These are phyloP conservation scores for Spatholobus suberectus DNA, from an alignment of 306 rosid species.

Conservation along the genomic window DNA sequence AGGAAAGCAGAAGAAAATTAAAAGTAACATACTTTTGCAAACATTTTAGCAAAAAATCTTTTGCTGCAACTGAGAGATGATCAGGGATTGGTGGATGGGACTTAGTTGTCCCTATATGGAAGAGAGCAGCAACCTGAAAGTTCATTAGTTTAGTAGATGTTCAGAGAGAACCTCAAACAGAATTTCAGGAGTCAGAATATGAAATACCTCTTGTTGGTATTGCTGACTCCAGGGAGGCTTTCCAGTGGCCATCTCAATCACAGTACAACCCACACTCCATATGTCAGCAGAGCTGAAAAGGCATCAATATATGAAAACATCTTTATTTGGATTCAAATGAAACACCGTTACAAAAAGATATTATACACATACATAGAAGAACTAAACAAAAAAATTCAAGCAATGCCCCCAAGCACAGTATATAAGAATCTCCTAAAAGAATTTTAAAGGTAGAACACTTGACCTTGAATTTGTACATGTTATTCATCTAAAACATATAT, in stretches of 20 bases:
- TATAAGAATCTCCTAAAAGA: constrained; percentile 6
- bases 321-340: constrained; percentile 35
- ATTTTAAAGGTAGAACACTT: constrained; percentile 7
- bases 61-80: constrained; percentile 82
- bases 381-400: background rate
- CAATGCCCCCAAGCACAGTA: constrained; percentile 18
- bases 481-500: background rate
- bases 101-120: constrained; percentile 95
- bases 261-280: constrained; percentile 99
- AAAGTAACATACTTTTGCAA: constrained; percentile 76
- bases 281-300: constrained; percentile 94
- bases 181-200: constrained; percentile 32
- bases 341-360: constrained; percentile 1
- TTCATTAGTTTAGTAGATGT: constrained; percentile 49
- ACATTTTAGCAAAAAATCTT: constrained; percentile 94
- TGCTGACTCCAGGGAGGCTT: constrained; percentile 99
- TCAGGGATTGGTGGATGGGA: constrained; percentile 99
- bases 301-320: constrained; percentile 35
- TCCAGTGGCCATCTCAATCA: constrained; percentile 99
- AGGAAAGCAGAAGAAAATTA: constrained; percentile 34
- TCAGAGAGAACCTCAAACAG: constrained; percentile 28
- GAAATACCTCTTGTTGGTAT: constrained; percentile 87
- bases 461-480: background rate
- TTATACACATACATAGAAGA: background rate
- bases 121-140: constrained; percentile 96